Base-by-base conservation (phyloP, 2,329 filamentous ascomycete genomes). In the Verticillium albo-atrum region DNA sequence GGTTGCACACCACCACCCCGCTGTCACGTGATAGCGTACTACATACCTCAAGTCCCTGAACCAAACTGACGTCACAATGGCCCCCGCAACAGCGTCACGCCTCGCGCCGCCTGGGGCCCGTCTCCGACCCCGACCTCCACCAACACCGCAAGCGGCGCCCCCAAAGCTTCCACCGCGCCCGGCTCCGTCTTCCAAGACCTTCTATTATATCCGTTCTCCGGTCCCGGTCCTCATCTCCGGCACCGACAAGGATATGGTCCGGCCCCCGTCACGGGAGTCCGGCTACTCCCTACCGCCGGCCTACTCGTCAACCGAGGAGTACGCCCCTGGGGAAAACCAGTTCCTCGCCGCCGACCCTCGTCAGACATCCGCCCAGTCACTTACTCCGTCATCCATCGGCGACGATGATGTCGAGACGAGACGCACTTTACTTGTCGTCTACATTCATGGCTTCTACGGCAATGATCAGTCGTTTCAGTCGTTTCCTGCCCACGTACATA, bases 371-470 rank as follows among this genome's bases (percentile, higher is more conserved):
- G 58, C 64, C 5, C 70, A 73, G 42, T 77, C 78, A 20, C 65
- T 76, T n/a, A 64, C 67, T 15, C 27, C 72, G 62, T 55, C 71
- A 62, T 10, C 62, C 60, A 17, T 63, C 63, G 61, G 66, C 42
- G 58, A 57, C 42, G 67, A 68, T 4, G 65, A 69, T 27, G 68
- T 65, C 61, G 67, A 63, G 60, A 71, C 66, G 61, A 77, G 79
- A 52, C 80, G 85, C 62, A 84, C 79, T 27, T 79, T 97, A 26
- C 81, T 97, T 1, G 71, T 96, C 25, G 79, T 97, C 57, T 97
- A 92, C 71, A 87, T 97, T 59, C 93, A 97, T 76, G 92, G 93
- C 62, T 97, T 96, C 75, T 89, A 95, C 81, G 92, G 93, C 56
- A 89, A 91, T 61, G 90, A 95, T 72, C 89, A 89, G 32, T 96